phyloP scores from a whole-genome alignment of 768 basidiomycete species.

The Hysterangium stoloniferum region DNA sequence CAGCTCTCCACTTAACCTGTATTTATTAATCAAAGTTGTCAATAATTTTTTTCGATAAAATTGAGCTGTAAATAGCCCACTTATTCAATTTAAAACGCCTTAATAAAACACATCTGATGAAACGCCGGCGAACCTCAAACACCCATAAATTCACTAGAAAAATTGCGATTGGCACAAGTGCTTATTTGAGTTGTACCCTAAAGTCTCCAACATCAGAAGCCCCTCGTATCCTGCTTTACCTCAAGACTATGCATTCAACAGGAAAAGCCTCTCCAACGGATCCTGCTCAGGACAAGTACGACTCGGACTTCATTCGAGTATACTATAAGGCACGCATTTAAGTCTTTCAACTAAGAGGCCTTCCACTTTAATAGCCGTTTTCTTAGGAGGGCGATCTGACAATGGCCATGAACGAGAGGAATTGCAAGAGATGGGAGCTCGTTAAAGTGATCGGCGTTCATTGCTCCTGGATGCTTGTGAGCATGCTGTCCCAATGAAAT shows the following conservation, averaged over 20 bases:
- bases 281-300: neutral
- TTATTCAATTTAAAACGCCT: no score
- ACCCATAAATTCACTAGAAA: no score
- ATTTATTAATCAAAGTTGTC: no score
- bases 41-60: no score
- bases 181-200: no score
- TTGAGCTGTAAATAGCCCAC: no score
- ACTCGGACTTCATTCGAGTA: neutral
- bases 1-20: no score
- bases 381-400: neutral
- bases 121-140: no score
- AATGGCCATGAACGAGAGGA: slow-evolving; percentile 2
- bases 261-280: neutral
- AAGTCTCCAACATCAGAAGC: no score
- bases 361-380: neutral
- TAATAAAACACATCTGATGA: no score
- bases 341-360: neutral
- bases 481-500: neutral
- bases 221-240: neutral
- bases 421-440: neutral
- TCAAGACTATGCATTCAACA: neutral
- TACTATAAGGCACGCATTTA: neutral
- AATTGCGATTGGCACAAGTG: no score
- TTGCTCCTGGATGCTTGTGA: neutral
- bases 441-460: neutral